Base-by-base conservation (phyloP, 306 rosid species). In the Geum urbanum region DNA sequence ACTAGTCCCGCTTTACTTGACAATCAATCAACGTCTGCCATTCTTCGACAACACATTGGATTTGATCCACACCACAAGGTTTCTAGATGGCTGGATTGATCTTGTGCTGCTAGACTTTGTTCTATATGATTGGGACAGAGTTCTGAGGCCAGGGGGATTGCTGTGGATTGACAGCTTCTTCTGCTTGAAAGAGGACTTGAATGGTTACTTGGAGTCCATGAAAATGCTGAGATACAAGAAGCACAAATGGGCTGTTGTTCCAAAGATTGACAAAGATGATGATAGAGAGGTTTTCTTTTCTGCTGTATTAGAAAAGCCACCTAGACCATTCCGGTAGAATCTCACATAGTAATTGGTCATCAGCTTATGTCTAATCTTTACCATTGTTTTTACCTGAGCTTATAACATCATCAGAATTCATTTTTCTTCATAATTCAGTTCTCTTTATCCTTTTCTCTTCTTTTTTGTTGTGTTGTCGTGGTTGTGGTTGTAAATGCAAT, bases 11-110 rank as follows among this genome's bases (percentile, higher is more conserved):
- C 84, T 90, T 20, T 87, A 90, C 80, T 74, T 84, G 75, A 85
- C 89, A 8, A 45, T 87, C 62, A 90, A 87, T 48, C 96, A 90
- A 48, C 75, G 94, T 77, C 83, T 90, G 32, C 91, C 94, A 16
- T 87, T 90, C 73, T 90, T 82, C 19, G 91, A 90, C 63, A 87
- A 80, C 77, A 87, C 92, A 9, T 79, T 87, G 0, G 91, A 90
- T 82, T 72, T 90, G 89, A 87, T 90, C 80, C 96, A 90, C 85
- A 85, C 88, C 15, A 85, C 89, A 5, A 84, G 89, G 32, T 87
- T 90, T 84, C 84, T 90, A 0, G 96, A 90, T 54, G 96, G 94
- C 14, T 90, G 96, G 94, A 86, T 85, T 62, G 96, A 90, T 69
- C 69, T 80, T 44, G 82, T 90, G 76, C 82, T 90, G 20, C 79